These are phyloP conservation scores for Leucoagaricus sp. DNA, from an alignment of 1,284 basidiomycete species.

Conservation along the genomic window DNA sequence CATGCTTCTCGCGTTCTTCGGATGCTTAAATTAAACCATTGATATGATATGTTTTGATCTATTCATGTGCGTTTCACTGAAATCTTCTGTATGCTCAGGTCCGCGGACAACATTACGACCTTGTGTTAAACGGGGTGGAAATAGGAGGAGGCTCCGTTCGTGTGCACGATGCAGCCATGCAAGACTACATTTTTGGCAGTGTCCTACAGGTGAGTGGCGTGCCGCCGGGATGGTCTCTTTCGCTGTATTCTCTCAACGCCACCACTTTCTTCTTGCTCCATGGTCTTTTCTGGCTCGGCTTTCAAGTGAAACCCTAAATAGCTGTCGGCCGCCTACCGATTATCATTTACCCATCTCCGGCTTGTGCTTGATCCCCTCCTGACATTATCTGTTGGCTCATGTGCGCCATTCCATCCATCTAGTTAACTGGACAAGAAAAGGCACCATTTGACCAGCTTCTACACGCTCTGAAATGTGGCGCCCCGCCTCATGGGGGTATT, in stretches of 20 bases:
- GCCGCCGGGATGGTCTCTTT: not conserved
- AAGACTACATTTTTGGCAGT: constrained; percentile 79
- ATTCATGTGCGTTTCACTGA: constrained; percentile 7
- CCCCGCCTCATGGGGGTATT: constrained; percentile 95
- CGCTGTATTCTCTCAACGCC: not conserved
- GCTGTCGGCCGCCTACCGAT: not conserved
- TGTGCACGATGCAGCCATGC: constrained; percentile 86
- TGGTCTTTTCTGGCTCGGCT: constrained; percentile 4
- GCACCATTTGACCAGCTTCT: constrained; percentile 83
- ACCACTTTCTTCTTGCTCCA: constrained; percentile 2
- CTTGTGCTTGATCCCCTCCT: not conserved
- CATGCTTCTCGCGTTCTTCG: constrained; percentile 6
- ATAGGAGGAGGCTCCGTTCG: constrained; percentile 94
- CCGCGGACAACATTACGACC: constrained; percentile 95
- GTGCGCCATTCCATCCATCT: constrained; percentile 12
- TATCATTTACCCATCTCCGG: not conserved
- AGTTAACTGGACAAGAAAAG: constrained; percentile 77
- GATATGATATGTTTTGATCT: constrained; percentile 11
- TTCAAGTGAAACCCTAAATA: not conserved
- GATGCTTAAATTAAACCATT: constrained; percentile 13
- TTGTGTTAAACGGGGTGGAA: constrained; percentile 94
- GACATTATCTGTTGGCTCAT: not conserved
- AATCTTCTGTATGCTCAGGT: constrained; percentile 48
- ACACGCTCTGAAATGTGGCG: constrained; percentile 84
- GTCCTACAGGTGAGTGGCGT: constrained; percentile 70